A percentile compares a stretch with the other conserved stretches of the same genome.
These are phyloP conservation scores for Alnus rubra DNA, from an alignment of 306 rosid species.

Conservation along the genomic window DNA sequence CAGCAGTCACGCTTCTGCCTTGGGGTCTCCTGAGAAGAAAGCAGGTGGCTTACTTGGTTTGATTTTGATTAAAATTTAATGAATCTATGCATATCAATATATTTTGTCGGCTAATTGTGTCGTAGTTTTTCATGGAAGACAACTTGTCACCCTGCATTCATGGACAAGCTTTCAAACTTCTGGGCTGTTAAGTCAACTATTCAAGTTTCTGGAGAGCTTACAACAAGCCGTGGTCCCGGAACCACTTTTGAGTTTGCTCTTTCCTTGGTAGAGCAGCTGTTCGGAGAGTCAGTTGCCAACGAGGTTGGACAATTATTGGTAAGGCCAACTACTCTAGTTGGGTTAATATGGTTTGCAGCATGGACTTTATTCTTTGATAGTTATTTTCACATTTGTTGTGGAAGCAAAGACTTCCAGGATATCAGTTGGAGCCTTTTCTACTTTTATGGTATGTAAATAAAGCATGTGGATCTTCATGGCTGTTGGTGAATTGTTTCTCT, in stretches of 20 bases:
- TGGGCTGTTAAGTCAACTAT: constrained; percentile 90
- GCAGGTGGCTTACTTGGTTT: constrained; percentile 52
- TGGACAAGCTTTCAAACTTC: constrained; percentile 82
- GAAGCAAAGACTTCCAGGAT: neutral
- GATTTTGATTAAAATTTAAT: constrained; percentile 19
- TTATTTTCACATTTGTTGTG: neutral
- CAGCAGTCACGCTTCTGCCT: constrained; percentile 90
- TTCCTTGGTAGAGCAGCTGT: constrained; percentile 78
- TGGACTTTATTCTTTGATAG: constrained; percentile 5
- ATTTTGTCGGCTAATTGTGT: constrained; percentile 46
- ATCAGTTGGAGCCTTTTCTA: neutral
- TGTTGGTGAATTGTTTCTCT: neutral
- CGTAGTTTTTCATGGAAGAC: constrained; percentile 64
- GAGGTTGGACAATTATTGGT: constrained; percentile 74
- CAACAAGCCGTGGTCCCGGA: constrained; percentile 96
- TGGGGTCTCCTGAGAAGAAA: constrained; percentile 89
- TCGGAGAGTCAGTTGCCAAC: constrained; percentile 73
- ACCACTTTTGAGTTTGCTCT: constrained; percentile 81
- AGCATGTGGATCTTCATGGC: neutral
- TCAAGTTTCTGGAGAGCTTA: constrained; percentile 85
- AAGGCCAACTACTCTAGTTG: constrained; percentile 26
- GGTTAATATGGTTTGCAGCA: neutral
- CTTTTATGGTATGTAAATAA: neutral
- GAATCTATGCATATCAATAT: constrained; percentile 2
- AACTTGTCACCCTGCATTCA: constrained; percentile 95